Conservation (phyloP, 805 yeast genomes). For the Candida takata region DNA sequence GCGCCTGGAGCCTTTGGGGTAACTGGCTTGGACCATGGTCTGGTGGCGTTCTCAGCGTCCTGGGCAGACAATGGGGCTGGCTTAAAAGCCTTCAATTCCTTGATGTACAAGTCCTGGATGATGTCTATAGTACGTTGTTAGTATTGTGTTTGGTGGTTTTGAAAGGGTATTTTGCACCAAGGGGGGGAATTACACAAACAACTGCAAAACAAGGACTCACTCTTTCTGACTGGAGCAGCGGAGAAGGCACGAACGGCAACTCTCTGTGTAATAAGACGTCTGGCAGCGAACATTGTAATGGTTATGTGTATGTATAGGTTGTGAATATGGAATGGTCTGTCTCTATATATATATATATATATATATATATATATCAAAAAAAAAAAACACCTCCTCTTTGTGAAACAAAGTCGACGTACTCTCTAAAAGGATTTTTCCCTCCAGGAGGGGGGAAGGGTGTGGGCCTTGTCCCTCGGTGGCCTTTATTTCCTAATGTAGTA, state of each 20-base stretch:
- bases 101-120: constrained; percentile 77
- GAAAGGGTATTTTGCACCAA: no score
- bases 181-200: not conserved
- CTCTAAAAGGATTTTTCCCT: no score
- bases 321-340: no score
- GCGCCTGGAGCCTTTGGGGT: constrained; percentile 69
- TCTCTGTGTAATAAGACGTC: constrained; percentile 21
- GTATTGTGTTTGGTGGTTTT: not conserved
- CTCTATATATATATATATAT: no score
- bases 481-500: not conserved
- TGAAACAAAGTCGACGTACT: no score
- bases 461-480: constrained; percentile 1
- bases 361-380: no score
- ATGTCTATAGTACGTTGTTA: constrained; percentile 32
- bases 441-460: not conserved
- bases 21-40: constrained; percentile 76
- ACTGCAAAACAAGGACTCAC: constrained; percentile 4
- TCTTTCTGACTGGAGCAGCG: constrained; percentile 28
- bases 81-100: constrained; percentile 83
- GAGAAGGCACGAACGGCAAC: constrained; percentile 30
- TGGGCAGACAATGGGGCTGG: constrained; percentile 67
- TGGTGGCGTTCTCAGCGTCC: constrained; percentile 73
- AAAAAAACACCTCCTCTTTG: no score
- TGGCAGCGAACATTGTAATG: constrained; percentile 23
- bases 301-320: no score